A percentile compares a stretch with the other conserved stretches of the same genome.
These are phyloP conservation scores for Quercus cerris DNA, from an alignment of 306 rosid species.

Conservation along the genomic window DNA sequence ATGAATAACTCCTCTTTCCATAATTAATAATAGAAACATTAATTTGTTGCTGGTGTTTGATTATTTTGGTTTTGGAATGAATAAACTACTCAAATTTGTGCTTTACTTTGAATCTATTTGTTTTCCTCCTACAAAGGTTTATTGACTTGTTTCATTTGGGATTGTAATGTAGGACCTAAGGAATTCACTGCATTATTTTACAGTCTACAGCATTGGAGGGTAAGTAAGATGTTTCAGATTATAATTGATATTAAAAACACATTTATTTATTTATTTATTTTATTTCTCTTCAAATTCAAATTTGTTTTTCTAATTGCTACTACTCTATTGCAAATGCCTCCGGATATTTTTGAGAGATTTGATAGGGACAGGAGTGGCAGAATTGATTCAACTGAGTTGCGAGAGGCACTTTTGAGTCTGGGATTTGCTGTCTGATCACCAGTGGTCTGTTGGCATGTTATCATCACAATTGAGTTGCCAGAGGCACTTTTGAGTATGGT, in stretches of 20 bases:
- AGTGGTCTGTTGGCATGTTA: not conserved
- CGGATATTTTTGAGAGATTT: constrained; percentile 78
- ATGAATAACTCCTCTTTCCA: not conserved
- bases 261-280: no score
- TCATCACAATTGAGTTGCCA: not conserved
- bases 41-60: not conserved
- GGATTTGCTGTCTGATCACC: constrained; percentile 76
- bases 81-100: not conserved
- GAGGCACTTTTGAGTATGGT: not conserved
- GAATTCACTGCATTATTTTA: constrained; percentile 82
- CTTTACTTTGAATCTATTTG: not conserved
- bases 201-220: constrained; percentile 96
- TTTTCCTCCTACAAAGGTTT: not conserved
- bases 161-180: constrained; percentile 71
- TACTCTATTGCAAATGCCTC: constrained; percentile 18
- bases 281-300: not conserved
- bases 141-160: not conserved
- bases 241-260: constrained; percentile 5
- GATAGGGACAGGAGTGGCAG: constrained; percentile 89
- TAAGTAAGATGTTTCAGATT: constrained; percentile 15
- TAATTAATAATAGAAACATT: not conserved
- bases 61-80: not conserved
- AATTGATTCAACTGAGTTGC: constrained; percentile 68
- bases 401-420: constrained; percentile 81
- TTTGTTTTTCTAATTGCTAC: not conserved